Percentiles rank a stretch among this genome's conserved stretches.
phyloP scores from a whole-genome alignment of 129 eudicot species.

The Artemisia argyi region DNA sequence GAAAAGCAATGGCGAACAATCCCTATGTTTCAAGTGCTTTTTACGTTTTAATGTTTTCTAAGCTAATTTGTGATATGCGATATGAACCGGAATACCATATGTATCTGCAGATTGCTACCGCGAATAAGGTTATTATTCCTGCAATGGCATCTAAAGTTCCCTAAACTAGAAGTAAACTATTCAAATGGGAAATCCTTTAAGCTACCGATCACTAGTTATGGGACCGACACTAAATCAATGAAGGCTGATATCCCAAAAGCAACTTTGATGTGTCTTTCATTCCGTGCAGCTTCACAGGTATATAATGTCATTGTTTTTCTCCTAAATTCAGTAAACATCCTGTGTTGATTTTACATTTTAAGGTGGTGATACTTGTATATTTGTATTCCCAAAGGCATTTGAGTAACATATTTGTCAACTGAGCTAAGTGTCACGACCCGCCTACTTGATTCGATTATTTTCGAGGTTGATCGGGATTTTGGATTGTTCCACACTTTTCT shows the following conservation, averaged over 20 bases:
- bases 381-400: slow-evolving; percentile 16
- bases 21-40: not conserved
- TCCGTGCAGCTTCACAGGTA: slow-evolving; percentile 93
- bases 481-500: too few species aligned
- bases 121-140: slow-evolving; percentile 71
- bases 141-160: slow-evolving; percentile 82
- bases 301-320: not conserved
- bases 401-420: not conserved
- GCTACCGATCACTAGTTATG: slow-evolving; percentile 57
- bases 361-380: not conserved
- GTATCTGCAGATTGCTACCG: slow-evolving; percentile 59
- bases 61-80: slow-evolving; percentile 6
- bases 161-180: slow-evolving; percentile 61
- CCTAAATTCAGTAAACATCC: not conserved
- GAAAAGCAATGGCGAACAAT: too few species aligned
- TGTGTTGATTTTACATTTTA: not conserved
- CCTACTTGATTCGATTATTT: too few species aligned
- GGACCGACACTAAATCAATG: slow-evolving; percentile 29
- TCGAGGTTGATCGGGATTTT: too few species aligned
- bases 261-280: slow-evolving; percentile 73
- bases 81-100: slow-evolving; percentile 6
- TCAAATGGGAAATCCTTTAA: slow-evolving; percentile 59
- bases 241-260: slow-evolving; percentile 52
- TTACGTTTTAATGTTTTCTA: not conserved
- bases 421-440: not conserved